A percentile compares a stretch with the other conserved stretches of the same genome.
phyloP scores from a whole-genome alignment of 2,329 filamentous ascomycete species.

The Fusarium longipes region DNA sequence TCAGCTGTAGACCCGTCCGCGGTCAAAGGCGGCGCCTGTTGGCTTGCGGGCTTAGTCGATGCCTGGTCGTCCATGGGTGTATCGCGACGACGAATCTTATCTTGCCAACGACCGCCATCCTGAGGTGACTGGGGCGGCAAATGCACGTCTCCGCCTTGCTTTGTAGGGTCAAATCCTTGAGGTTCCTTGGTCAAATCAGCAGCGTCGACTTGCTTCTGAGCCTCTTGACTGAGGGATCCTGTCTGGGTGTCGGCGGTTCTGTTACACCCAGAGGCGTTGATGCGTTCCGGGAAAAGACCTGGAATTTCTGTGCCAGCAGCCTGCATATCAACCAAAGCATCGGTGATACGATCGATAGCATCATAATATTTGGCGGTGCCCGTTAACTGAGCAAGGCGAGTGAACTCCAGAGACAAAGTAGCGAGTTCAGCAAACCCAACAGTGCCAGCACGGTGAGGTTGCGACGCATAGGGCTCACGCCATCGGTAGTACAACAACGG shows the following conservation, averaged over 20 bases:
- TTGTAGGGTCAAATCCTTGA: conserved; percentile 41
- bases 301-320: conserved; percentile 74
- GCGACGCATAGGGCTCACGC: conserved; percentile 72
- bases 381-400: conserved; percentile 86
- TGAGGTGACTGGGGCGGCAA: conserved; percentile 26
- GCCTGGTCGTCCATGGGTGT: background rate
- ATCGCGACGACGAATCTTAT: conserved; percentile 35
- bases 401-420: conserved; percentile 88
- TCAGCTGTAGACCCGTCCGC: conserved; percentile 51
- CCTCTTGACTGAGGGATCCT: conserved; percentile 50
- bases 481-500: conserved; percentile 84
- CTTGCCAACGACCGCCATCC: conserved; percentile 35
- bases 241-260: conserved; percentile 56
- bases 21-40: conserved; percentile 46
- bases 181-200: conserved; percentile 46
- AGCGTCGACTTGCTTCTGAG: conserved; percentile 52
- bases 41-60: conserved; percentile 4
- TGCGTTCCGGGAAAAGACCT: conserved; percentile 81
- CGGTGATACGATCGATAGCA: conserved; percentile 85
- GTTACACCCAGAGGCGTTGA: conserved; percentile 86
- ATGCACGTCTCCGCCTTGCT: conserved; percentile 5
- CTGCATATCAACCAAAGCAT: conserved; percentile 81
- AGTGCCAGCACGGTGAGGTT: conserved; percentile 70
- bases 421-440: conserved; percentile 79
- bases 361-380: conserved; percentile 87